Conservation (phyloP, 2,329 filamentous ascomycete species). For the Penicillium corylophilum region DNA sequence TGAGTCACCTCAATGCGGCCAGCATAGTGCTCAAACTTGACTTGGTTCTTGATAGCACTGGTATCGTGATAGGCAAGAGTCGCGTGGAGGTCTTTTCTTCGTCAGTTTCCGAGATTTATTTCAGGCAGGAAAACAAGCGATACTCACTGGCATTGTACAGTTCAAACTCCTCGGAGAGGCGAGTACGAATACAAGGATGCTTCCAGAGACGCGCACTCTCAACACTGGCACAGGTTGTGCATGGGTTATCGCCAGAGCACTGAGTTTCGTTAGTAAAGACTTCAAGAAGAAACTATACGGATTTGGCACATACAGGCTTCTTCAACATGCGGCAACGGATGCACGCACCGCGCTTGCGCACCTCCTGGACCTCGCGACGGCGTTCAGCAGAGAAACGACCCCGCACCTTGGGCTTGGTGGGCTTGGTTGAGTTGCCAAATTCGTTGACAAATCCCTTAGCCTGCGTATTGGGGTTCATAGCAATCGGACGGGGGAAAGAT, state of each 20-base stretch:
- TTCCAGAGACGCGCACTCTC: conserved; percentile 63
- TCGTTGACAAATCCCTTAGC: conserved; percentile 43
- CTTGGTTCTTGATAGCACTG: conserved; percentile 48
- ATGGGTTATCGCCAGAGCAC: conserved; percentile 61
- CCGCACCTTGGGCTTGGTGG: conserved; percentile 50
- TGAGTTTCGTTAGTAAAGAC: conserved; percentile 13
- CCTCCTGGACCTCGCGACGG: conserved; percentile 59
- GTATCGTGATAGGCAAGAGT: conserved; percentile 54
- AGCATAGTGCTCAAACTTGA: conserved; percentile 49
- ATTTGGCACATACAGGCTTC: conserved; percentile 48
- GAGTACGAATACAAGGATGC: conserved; percentile 58
- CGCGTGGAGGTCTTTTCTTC: conserved; percentile 46
- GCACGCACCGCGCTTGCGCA: conserved; percentile 61
- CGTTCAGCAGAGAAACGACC: conserved; percentile 57
- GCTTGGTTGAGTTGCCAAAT: conserved; percentile 41
- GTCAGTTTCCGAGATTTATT: conserved; percentile 18
- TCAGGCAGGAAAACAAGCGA: background rate
- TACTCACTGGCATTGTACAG: conserved; percentile 54
- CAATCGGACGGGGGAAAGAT: conserved; percentile 43
- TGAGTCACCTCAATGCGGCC: conserved; percentile 57
- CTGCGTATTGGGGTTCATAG: conserved; percentile 43
- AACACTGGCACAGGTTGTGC: conserved; percentile 58
- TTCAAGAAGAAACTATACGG: background rate
- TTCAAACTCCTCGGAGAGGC: conserved; percentile 58
- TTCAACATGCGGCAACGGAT: conserved; percentile 65